Evolutionary conservation across 495 filamentous ascomycete species (phyloP), one percentile per base, ranked within the genome.

Genomic region (Neurospora intermedia): DNA sequence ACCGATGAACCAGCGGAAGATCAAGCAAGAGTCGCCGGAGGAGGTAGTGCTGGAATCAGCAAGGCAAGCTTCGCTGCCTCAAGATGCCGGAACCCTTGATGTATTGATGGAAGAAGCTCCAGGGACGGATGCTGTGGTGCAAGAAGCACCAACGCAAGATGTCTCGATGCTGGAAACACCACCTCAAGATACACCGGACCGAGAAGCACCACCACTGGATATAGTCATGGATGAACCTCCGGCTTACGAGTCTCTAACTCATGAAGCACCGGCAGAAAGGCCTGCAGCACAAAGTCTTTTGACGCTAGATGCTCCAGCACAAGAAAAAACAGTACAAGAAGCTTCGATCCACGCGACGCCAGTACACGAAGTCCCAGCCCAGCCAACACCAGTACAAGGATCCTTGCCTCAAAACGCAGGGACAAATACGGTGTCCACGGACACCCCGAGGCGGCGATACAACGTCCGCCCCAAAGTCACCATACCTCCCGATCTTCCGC

Each of bases 401-500:
- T 38, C 7, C 54, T 66, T 66, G 27, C 27, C 27, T 66, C 54
- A 15, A 38, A 31, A 9, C 3, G 7, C 54, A 66, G 54, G 13
- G 6, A 38, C 27, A 66, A 66, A 16, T 66, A 38, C 54, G 31
- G 43, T 27, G 46, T 8, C 27, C 6, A 66, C 54, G 15, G 54
- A 66, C 13, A 27, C 27, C 15, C 27, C 54, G 6, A 79, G 84
- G 69, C 80, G 77, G 71, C 81, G 79, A 75, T 87, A 84, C 77
- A 84, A 91, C 75, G 82, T 90, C 43, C 86, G 87, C 18, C 92
- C 93, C 2, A 91, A 91, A 75, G 89, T 90, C 42, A 96, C 94
- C 9, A 94, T 97, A 75, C 94, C 95, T 27, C 84, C 90, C 71
- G 88, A 91, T 74, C 75, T 97, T 41, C 83, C 91, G 18, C 85